Evolutionary conservation across 305 asterid genomes (phyloP).

Genomic region (Rubia balearica): DNA sequence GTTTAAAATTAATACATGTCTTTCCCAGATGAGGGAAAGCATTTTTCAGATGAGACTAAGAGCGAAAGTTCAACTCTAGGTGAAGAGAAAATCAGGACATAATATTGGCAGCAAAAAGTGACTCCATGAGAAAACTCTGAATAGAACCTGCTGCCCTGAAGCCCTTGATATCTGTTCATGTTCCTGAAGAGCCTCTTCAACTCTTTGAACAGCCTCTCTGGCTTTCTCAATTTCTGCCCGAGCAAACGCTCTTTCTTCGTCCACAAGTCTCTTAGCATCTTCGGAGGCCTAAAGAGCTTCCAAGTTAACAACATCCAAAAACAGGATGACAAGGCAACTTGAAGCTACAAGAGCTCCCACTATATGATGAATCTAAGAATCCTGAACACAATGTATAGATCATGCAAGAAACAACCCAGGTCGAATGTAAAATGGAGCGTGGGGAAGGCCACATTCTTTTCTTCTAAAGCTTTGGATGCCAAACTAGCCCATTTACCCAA

Average conservation of each 20-base stretch:
- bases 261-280: slow-evolving; percentile 88
- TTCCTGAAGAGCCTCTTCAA: slow-evolving; percentile 96
- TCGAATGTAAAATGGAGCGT: not conserved
- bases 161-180: slow-evolving; percentile 73
- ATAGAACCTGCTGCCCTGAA: slow-evolving; percentile 76
- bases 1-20: not conserved
- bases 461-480: not conserved
- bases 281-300: slow-evolving; percentile 66
- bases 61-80: not conserved
- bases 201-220: slow-evolving; percentile 92
- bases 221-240: slow-evolving; percentile 90
- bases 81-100: not conserved
- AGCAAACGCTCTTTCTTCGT: slow-evolving; percentile 91
- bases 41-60: not conserved
- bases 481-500: not conserved
- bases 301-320: not conserved
- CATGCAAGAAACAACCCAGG: not conserved
- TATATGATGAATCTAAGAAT: not conserved
- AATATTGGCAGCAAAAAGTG: not conserved
- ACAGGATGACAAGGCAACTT: not conserved
- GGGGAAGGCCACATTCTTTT: not conserved
- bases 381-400: not conserved
- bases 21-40: not conserved
- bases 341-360: not conserved
- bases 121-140: slow-evolving; percentile 13